Evolutionary conservation across 2,329 filamentous ascomycete species (phyloP).

Genomic region (Diaporthe caulivora): DNA sequence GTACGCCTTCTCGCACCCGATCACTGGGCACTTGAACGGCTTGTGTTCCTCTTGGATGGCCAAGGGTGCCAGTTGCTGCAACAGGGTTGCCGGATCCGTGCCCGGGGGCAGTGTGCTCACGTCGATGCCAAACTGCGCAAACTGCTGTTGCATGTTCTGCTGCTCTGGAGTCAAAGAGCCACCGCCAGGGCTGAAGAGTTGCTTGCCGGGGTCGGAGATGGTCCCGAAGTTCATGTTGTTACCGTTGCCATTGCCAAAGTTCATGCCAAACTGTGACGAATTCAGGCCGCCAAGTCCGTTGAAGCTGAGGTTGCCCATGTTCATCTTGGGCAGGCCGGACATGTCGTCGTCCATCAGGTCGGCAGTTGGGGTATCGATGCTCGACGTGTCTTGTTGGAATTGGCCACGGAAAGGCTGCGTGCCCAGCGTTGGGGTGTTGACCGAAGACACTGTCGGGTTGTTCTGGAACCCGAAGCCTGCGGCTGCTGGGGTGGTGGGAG

Average conservation of each 20-base stretch:
- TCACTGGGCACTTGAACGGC: constrained; percentile 96
- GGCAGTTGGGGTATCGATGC: constrained; percentile 67
- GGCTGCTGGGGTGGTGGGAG: constrained; percentile 85
- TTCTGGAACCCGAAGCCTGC: constrained; percentile 85
- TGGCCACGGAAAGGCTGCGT: constrained; percentile 77
- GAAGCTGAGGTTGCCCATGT: constrained; percentile 72
- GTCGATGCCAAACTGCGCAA: constrained; percentile 80
- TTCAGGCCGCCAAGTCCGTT: constrained; percentile 48
- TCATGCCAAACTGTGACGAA: constrained; percentile 60
- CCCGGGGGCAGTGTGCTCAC: constrained; percentile 82
- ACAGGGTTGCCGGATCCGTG: constrained; percentile 73
- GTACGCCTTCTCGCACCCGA: constrained; percentile 98
- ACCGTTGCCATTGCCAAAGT: constrained; percentile 62
- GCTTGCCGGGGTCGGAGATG: constrained; percentile 95
- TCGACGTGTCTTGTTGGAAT: constrained; percentile 54
- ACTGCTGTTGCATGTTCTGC: constrained; percentile 74
- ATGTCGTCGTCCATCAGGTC: constrained; percentile 81
- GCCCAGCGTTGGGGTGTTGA: constrained; percentile 92
- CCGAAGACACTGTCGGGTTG: constrained; percentile 96
- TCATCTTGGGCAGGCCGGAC: constrained; percentile 68
- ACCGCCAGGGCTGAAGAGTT: constrained; percentile 87
- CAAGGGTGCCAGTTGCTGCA: constrained; percentile 70
- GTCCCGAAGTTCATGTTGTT: constrained; percentile 63
- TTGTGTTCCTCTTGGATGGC: constrained; percentile 91
- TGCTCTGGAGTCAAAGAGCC: constrained; percentile 73